Evolutionary conservation across 192 early-diverging fungal genomes (phyloP).

Genomic region (Podila epigama): DNA sequence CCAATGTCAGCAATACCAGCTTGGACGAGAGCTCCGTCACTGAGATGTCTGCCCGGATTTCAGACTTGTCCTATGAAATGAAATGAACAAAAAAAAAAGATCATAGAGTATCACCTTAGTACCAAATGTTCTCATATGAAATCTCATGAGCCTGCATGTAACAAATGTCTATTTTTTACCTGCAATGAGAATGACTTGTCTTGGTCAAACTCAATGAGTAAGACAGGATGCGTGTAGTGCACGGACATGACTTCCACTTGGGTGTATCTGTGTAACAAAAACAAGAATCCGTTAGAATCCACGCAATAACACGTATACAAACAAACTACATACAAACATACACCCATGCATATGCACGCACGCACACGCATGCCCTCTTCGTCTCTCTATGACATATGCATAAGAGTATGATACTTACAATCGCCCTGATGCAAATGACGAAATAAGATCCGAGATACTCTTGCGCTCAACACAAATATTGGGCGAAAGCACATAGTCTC

Average conservation of each 20-base stretch:
- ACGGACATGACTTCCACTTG: conserved; percentile 90
- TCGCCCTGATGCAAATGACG: conserved; percentile 82
- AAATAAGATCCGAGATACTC: conserved; percentile 86
- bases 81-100: conserved; percentile 2
- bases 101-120: conserved; percentile 22
- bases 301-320: not conserved
- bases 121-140: no score
- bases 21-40: conserved; percentile 74
- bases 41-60: conserved; percentile 63
- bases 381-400: not conserved
- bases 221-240: conserved; percentile 79
- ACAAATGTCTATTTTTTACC: conserved; percentile 51
- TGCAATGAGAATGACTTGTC: conserved; percentile 82
- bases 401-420: conserved; percentile 65
- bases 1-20: conserved; percentile 75
- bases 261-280: conserved; percentile 58
- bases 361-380: not conserved
- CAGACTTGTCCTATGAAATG: conserved; percentile 44
- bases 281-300: not conserved
- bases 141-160: not conserved
- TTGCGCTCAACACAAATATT: conserved; percentile 93
- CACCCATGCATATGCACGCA: no score
- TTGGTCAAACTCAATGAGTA: conserved; percentile 94
- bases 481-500: conserved; percentile 92
- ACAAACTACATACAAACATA: not conserved